Conservation (phyloP, 2,329 filamentous ascomycete species). For the Reticulascus tulasneorum region DNA sequence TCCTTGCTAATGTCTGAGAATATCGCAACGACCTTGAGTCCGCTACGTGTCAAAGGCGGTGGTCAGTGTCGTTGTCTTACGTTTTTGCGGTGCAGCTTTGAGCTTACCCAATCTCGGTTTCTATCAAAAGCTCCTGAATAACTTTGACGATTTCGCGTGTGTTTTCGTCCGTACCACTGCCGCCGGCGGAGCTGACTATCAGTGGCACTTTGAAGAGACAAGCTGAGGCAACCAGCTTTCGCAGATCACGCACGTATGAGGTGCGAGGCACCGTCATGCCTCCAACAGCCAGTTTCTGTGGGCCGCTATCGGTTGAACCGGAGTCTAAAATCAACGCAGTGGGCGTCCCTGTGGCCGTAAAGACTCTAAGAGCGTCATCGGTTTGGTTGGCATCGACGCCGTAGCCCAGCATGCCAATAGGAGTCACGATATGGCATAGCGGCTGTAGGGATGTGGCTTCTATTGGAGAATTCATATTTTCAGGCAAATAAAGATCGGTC, state of each 20-base stretch:
- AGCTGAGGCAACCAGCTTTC: conserved; percentile 30
- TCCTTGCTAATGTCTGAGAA: conserved; percentile 34
- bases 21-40: conserved; percentile 33
- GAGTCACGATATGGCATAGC: conserved; percentile 38
- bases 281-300: conserved; percentile 36
- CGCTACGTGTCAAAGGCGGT: no score
- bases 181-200: conserved; percentile 41
- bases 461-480: no score
- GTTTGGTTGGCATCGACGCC: conserved; percentile 34
- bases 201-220: conserved; percentile 30
- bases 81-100: no score
- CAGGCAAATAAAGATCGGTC: no score
- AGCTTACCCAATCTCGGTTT: conserved; percentile 15
- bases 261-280: conserved; percentile 33
- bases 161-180: conserved; percentile 42
- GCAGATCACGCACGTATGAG: conserved; percentile 38
- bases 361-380: conserved; percentile 16
- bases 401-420: conserved; percentile 47
- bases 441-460: neutral
- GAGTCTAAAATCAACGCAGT: conserved; percentile 31
- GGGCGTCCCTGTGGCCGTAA: conserved; percentile 23
- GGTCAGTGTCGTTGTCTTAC: no score
- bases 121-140: conserved; percentile 28
- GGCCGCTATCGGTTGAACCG: conserved; percentile 31
- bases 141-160: conserved; percentile 36